These are phyloP conservation scores for Herpetospermum pedunculosum DNA, from an alignment of 306 rosid genomes.

Conservation along the genomic window DNA sequence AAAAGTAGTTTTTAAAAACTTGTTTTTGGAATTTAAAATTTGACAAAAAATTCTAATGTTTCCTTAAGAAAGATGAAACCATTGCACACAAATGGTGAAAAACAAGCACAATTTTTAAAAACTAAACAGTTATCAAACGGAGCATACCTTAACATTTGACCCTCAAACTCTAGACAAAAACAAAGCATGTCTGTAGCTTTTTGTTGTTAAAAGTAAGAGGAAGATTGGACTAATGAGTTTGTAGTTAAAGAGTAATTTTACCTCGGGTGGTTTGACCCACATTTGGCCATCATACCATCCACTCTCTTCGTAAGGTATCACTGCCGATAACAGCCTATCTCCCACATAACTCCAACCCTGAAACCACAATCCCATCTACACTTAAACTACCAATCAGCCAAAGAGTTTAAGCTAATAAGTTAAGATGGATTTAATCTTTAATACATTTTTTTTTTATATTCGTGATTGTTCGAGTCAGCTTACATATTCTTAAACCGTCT, in stretches of 20 bases:
- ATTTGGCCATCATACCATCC: conserved; percentile 99
- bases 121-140: no score
- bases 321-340: conserved; percentile 91
- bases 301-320: conserved; percentile 91
- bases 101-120: no score
- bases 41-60: no score
- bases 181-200: not conserved
- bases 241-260: conserved; percentile 19
- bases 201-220: not conserved
- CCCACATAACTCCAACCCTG: conserved; percentile 99
- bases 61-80: no score
- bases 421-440: not conserved
- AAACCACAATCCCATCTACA: not conserved
- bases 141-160: no score
- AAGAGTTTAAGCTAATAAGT: not conserved
- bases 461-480: no score
- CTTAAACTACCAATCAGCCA: not conserved
- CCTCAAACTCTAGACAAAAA: no score
- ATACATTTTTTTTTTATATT: not conserved
- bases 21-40: no score
- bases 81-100: no score
- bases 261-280: conserved; percentile 99
- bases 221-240: not conserved
- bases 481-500: not conserved
- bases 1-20: no score